phyloP scores from a whole-genome alignment of 805 yeast species.

The Sugiyamaella floridensis region DNA sequence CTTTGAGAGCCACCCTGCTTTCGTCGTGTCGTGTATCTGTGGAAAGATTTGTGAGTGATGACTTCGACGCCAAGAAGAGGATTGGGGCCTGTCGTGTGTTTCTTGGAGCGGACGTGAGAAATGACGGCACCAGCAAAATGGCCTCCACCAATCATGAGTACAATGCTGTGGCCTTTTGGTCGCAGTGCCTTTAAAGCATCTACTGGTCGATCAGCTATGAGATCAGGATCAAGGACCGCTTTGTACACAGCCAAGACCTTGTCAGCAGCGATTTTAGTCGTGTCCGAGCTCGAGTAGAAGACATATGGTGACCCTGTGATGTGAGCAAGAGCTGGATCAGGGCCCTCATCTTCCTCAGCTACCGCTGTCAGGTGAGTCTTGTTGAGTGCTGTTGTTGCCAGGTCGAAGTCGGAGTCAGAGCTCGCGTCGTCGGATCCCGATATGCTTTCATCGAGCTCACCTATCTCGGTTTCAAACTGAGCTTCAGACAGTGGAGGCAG shows the following conservation, averaged over 20 bases:
- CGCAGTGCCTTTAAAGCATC: slow-evolving; percentile 40
- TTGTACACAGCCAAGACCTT: slow-evolving; percentile 65
- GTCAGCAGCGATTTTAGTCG: slow-evolving; percentile 31
- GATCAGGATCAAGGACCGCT: slow-evolving; percentile 42
- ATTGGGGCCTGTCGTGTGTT: slow-evolving; percentile 55
- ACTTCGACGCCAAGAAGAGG: slow-evolving; percentile 35
- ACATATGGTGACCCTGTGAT: slow-evolving; percentile 55
- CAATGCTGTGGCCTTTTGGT: slow-evolving; percentile 46
- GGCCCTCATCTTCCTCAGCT: slow-evolving; percentile 12
- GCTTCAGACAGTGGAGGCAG: slow-evolving; percentile 44
- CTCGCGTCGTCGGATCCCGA: slow-evolving; percentile 46
- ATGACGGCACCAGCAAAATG: slow-evolving; percentile 95
- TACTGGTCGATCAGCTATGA: slow-evolving; percentile 42
- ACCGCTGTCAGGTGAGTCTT: background rate
- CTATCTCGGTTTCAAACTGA: slow-evolving; percentile 52
- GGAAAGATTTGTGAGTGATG: slow-evolving; percentile 76
- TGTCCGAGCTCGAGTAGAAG: slow-evolving; percentile 43
- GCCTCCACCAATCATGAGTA: slow-evolving; percentile 95
- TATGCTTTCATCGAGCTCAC: slow-evolving; percentile 40
- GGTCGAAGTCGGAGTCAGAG: background rate
- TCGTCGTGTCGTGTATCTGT: slow-evolving; percentile 90
- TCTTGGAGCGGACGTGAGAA: slow-evolving; percentile 52
- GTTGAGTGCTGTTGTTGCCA: background rate
- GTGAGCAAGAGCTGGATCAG: slow-evolving; percentile 16
- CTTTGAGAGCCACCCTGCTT: slow-evolving; percentile 98